phyloP scores from a whole-genome alignment of 225 moss, liverwort and hornwort genomes.

The Pseudoscleropodium purum region DNA sequence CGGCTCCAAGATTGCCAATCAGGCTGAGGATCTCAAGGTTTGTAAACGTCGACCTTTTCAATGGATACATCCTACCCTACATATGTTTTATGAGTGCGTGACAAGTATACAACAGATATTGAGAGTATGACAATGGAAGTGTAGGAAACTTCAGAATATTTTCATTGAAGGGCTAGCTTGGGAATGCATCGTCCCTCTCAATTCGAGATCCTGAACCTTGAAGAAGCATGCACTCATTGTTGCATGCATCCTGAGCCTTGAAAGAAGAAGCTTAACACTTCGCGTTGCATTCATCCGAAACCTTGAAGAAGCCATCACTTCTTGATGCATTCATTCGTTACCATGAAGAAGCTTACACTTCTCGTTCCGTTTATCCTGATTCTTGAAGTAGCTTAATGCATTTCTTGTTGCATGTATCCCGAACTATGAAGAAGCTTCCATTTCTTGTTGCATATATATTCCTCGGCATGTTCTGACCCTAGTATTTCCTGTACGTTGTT shows the following conservation, averaged over 20 bases:
- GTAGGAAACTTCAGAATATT: not conserved
- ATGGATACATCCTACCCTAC: too few species aligned
- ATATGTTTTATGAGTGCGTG: not conserved
- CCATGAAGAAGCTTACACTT: not conserved
- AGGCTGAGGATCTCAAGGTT: constrained; percentile 25
- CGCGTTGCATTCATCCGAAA: not conserved
- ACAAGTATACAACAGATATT: not conserved
- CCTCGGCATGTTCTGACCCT: not conserved
- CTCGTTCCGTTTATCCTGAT: too few species aligned
- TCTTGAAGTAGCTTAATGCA: not conserved
- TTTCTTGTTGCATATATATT: too few species aligned
- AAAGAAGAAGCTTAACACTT: too few species aligned
- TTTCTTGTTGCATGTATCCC: too few species aligned
- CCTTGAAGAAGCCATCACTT: too few species aligned
- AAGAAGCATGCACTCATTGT: not conserved
- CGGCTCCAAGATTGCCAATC: constrained; percentile 10
- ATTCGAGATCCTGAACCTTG: not conserved
- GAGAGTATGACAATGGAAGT: too few species aligned
- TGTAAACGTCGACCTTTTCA: too few species aligned
- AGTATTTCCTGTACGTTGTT: not conserved
- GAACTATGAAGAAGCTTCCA: not conserved
- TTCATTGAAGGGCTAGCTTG: too few species aligned
- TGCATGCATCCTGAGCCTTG: too few species aligned
- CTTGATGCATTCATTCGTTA: not conserved
- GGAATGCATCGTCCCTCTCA: not conserved